A percentile compares a stretch with the other conserved stretches of the same genome.
Evolutionary conservation across 2,329 filamentous ascomycete species (phyloP).

Genomic region (Colletotrichum sp.): DNA sequence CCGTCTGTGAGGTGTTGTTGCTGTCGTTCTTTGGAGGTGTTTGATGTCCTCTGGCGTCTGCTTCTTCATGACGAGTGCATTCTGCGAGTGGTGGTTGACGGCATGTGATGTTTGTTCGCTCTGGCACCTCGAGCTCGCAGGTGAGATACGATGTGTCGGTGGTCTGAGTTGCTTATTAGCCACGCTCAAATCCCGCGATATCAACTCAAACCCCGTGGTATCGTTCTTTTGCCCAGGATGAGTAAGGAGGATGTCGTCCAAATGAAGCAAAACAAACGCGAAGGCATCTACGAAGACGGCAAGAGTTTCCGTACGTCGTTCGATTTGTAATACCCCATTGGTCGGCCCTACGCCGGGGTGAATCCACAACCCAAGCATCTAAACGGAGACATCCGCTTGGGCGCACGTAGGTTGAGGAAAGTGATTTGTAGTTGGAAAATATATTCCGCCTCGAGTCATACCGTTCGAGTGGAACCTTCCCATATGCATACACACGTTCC

Average conservation of each 20-base stretch:
- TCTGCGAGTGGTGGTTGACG: fast-evolving
- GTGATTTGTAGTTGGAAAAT: background rate
- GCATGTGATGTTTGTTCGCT: background rate
- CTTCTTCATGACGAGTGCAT: background rate
- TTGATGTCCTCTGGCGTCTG: background rate
- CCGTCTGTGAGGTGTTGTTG: background rate
- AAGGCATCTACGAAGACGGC: background rate
- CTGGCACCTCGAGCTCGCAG: background rate
- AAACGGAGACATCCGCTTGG: background rate
- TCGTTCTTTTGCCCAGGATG: background rate
- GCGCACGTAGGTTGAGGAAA: background rate
- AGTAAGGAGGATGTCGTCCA: background rate
- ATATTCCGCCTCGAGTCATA: background rate
- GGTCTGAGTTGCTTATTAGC: background rate
- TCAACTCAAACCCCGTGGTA: background rate
- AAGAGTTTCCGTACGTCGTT: background rate
- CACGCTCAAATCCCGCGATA: background rate
- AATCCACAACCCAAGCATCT: background rate
- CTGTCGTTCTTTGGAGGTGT: background rate
- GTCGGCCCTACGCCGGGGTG: background rate
- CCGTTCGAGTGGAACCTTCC: background rate
- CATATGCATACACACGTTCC: fast-evolving
- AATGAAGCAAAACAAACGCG: background rate
- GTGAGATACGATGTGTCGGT: fast-evolving
- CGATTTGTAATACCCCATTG: background rate